Evolutionary conservation across 1,284 basidiomycete genomes (phyloP).

Genomic region (Ganoderma leucocontextum): DNA sequence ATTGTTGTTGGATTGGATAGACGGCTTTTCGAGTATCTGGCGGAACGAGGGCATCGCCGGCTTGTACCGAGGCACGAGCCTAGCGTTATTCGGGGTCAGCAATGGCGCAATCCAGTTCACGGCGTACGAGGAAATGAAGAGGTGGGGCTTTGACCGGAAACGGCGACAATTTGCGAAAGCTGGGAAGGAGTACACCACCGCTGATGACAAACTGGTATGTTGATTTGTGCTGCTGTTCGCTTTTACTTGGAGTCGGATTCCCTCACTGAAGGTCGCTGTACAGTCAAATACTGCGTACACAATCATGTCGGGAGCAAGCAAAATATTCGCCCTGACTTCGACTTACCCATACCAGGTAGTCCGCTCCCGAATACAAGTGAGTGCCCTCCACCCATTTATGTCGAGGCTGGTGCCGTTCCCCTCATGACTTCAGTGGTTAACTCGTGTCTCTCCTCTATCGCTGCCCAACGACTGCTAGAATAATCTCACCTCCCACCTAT

Average conservation of each 20-base stretch:
- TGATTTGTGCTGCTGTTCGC: background rate
- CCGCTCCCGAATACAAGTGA: slow-evolving; percentile 91
- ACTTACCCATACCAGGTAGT: slow-evolving; percentile 99
- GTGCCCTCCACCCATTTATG: slow-evolving; percentile 34
- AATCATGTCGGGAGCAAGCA: slow-evolving; percentile 90
- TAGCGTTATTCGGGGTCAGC: slow-evolving; percentile 93
- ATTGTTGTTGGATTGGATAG: slow-evolving; percentile 49
- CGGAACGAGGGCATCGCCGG: slow-evolving; percentile 82
- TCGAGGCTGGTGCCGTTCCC: background rate
- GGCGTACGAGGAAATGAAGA: slow-evolving; percentile 96
- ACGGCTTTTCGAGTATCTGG: slow-evolving; percentile 79
- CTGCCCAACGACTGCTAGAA: slow-evolving; percentile 52
- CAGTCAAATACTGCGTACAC: slow-evolving; percentile 95
- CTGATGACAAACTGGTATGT: slow-evolving; percentile 87
- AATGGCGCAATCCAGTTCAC: slow-evolving; percentile 98
- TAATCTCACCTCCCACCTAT: slow-evolving; percentile 67
- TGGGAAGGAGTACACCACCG: slow-evolving; percentile 72
- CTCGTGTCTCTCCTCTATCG: background rate
- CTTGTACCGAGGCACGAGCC: slow-evolving; percentile 86
- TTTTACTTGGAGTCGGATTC: background rate
- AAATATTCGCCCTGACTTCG: slow-evolving; percentile 83
- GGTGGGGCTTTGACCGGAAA: slow-evolving; percentile 85
- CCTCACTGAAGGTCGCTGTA: background rate
- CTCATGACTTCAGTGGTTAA: background rate
- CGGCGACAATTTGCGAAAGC: slow-evolving; percentile 61